Percentiles rank a stretch among this genome's conserved stretches.
Conservation (phyloP, 2,329 filamentous ascomycete genomes). For the Alternaria triticimaculans region DNA sequence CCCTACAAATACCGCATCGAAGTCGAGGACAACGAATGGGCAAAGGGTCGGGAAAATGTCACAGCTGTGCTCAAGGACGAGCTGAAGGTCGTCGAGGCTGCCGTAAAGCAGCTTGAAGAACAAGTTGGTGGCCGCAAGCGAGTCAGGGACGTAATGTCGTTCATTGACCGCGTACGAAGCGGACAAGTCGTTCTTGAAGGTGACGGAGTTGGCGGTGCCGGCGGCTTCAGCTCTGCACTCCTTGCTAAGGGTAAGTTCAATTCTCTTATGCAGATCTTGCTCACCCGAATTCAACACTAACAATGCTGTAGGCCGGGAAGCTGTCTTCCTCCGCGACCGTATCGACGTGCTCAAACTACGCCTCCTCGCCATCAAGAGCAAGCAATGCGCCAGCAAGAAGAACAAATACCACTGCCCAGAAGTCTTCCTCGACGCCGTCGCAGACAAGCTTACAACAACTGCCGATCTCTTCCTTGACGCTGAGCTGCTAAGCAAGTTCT, state of each 20-base stretch:
- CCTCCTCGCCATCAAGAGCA: conserved; percentile 83
- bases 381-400: conserved; percentile 80
- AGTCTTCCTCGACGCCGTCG: conserved; percentile 96
- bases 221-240: conserved; percentile 88
- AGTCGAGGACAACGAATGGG: conserved; percentile 89
- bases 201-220: conserved; percentile 81
- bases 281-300: conserved; percentile 3
- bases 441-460: conserved; percentile 91
- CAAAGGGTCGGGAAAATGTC: conserved; percentile 82
- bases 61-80: conserved; percentile 84
- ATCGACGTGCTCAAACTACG: conserved; percentile 91
- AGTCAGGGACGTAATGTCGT: conserved; percentile 85
- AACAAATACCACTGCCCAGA: conserved; percentile 98
- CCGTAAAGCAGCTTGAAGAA: conserved; percentile 76
- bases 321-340: conserved; percentile 90
- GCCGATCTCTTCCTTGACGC: conserved; percentile 98
- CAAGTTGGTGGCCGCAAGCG: conserved; percentile 82
- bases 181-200: conserved; percentile 87
- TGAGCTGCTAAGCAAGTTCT: conserved; percentile 94
- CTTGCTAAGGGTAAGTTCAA: conserved; percentile 73
- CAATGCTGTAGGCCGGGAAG: conserved; percentile 74
- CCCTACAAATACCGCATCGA: conserved; percentile 99
- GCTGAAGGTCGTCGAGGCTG: conserved; percentile 80
- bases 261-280: not conserved
- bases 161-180: conserved; percentile 87